Conservation (phyloP, 176 grass and related monocot genomes). For the Pontederia crassipes region DNA sequence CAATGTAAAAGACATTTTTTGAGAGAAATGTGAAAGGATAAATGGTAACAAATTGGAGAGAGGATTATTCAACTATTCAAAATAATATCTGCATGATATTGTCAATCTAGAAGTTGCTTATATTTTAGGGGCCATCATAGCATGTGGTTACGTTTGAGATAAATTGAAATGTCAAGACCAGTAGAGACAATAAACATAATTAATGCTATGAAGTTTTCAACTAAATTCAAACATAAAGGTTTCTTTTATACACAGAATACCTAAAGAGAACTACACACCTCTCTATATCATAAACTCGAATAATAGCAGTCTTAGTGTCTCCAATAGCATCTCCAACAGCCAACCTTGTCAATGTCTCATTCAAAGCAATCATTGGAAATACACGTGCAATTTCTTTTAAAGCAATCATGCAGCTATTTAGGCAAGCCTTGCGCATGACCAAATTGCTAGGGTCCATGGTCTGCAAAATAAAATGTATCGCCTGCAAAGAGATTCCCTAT, state of each 20-base stretch:
- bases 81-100: slow-evolving; percentile 2
- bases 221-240: not conserved
- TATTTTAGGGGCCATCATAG: not conserved
- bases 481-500: slow-evolving; percentile 28
- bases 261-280: slow-evolving; percentile 30
- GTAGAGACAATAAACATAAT: not conserved
- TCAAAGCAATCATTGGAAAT: slow-evolving; percentile 92
- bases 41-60: slow-evolving; percentile 1
- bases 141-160: not conserved
- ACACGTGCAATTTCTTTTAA: slow-evolving; percentile 92
- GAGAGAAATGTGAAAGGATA: slow-evolving; percentile 12
- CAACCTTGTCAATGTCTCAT: slow-evolving; percentile 61
- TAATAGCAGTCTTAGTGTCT: slow-evolving; percentile 66
- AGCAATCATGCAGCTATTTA: slow-evolving; percentile 75
- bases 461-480: slow-evolving; percentile 59
- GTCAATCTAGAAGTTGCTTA: not conserved
- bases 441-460: slow-evolving; percentile 99
- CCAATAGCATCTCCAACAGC: slow-evolving; percentile 94
- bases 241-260: not conserved
- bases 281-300: slow-evolving; percentile 94
- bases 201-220: not conserved
- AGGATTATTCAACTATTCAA: not conserved
- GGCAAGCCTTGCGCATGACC: slow-evolving; percentile 91
- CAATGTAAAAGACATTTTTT: slow-evolving; percentile 1
- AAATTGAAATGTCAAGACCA: not conserved